Conservation (phyloP, 345 rosid species). For the Murraya koenigii region DNA sequence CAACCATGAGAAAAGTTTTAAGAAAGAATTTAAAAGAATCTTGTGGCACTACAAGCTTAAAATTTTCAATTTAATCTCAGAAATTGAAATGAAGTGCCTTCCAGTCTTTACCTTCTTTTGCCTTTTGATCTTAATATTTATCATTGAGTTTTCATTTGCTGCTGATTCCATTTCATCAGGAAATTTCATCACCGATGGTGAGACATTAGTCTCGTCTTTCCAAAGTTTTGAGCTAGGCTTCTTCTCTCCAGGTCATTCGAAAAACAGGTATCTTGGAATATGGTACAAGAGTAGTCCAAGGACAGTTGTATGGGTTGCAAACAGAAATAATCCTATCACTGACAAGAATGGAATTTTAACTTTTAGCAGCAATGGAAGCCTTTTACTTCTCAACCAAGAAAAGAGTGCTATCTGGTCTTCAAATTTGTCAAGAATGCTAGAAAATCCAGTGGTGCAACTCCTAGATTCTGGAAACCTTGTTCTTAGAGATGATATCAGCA, state of each 20-base stretch:
- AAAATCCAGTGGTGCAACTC: slow-evolving; percentile 32
- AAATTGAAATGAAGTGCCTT: background rate
- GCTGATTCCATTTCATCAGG: slow-evolving; percentile 13
- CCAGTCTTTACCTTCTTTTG: background rate
- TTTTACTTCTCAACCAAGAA: slow-evolving; percentile 26
- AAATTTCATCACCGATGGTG: slow-evolving; percentile 15
- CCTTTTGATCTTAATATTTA: background rate
- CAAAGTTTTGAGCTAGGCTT: slow-evolving; percentile 29
- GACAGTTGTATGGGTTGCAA: slow-evolving; percentile 48
- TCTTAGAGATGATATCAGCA: slow-evolving; percentile 16
- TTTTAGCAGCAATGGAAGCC: slow-evolving; percentile 24
- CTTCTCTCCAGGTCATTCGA: slow-evolving; percentile 21
- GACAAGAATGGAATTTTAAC: slow-evolving; percentile 27
- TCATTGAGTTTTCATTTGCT: background rate
- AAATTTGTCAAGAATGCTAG: slow-evolving; percentile 14
- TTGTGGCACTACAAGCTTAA: background rate
- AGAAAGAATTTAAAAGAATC: background rate
- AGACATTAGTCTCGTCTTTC: slow-evolving; percentile 14
- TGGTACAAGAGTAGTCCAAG: slow-evolving; percentile 35
- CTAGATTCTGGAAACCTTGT: slow-evolving; percentile 49
- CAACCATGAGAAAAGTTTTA: background rate
- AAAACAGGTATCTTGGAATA: slow-evolving; percentile 38
- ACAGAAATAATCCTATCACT: slow-evolving; percentile 33
- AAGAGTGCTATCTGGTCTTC: slow-evolving; percentile 33
- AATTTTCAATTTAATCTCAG: background rate